Conservation (phyloP, 345 rosid species). For the Boechera retrofracta region DNA sequence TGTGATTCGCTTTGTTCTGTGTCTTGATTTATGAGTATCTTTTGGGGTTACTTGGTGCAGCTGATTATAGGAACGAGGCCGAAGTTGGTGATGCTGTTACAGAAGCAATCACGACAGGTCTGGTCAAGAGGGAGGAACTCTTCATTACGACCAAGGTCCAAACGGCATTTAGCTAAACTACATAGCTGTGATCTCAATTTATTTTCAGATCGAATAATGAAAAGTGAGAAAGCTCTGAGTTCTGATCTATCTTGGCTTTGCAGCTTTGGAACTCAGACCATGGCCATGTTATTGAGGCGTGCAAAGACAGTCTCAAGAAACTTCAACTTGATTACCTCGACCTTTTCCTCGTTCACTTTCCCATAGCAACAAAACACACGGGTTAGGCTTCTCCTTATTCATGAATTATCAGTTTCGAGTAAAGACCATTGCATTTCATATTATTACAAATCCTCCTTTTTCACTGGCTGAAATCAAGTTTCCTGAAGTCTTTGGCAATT, state of each 20-base stretch:
- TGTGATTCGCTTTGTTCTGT: background rate
- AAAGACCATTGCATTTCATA: slow-evolving; percentile 12
- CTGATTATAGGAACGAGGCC: slow-evolving; percentile 74
- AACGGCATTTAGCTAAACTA: background rate
- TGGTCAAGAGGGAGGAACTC: slow-evolving; percentile 85
- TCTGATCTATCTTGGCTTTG: slow-evolving; percentile 4
- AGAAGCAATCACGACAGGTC: slow-evolving; percentile 62
- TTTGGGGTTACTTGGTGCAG: slow-evolving; percentile 45
- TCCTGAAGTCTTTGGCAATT: background rate
- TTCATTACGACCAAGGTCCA: slow-evolving; percentile 81
- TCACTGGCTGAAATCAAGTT: background rate
- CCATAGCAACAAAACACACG: slow-evolving; percentile 79
- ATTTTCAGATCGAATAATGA: background rate
- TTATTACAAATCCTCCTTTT: background rate
- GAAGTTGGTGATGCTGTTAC: slow-evolving; percentile 81
- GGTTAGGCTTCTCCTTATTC: slow-evolving; percentile 50
- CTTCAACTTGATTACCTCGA: slow-evolving; percentile 89
- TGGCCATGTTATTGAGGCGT: slow-evolving; percentile 85
- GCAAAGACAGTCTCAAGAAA: slow-evolving; percentile 85
- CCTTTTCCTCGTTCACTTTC: slow-evolving; percentile 87
- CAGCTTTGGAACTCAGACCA: slow-evolving; percentile 99
- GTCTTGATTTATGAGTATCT: background rate
- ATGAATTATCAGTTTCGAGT: background rate
- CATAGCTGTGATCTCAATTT: background rate
- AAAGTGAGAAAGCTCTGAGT: background rate